These are phyloP conservation scores for Cercospora sp. DNA, from an alignment of 2,329 filamentous ascomycete species.

Conservation along the genomic window DNA sequence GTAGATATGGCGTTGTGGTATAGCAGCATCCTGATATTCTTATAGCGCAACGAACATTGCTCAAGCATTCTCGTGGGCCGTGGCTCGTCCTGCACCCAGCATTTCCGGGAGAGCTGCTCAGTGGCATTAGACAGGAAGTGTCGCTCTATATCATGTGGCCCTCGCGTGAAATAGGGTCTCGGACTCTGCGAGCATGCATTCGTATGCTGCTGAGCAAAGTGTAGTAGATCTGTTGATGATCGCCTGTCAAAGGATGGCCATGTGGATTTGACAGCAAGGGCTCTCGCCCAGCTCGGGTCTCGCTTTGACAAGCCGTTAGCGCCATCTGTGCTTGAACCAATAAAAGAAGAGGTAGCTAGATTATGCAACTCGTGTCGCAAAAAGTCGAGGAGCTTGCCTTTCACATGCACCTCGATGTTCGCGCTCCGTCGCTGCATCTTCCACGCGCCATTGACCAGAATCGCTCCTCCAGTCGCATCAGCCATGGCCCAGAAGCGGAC, in stretches of 20 bases:
- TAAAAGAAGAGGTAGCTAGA: not conserved
- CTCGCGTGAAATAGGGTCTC: not conserved
- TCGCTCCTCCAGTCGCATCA: not conserved
- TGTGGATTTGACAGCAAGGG: constrained; percentile 7
- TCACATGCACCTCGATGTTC: constrained; percentile 13
- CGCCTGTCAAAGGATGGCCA: not conserved
- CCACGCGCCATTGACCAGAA: not conserved
- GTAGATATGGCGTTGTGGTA: not conserved
- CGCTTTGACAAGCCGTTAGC: constrained; percentile 10
- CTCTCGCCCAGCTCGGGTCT: constrained; percentile 6
- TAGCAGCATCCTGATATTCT: not conserved
- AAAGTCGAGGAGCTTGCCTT: constrained; percentile 2
- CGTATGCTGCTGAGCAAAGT: not conserved
- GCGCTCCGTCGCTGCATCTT: constrained; percentile 16
- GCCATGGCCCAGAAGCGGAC: constrained; percentile 40
- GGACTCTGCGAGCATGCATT: not conserved
- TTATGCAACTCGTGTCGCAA: not conserved
- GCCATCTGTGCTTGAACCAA: not conserved
- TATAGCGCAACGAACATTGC: not conserved
- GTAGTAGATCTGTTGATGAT: not conserved
- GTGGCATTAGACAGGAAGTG: not conserved
- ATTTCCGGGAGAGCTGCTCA: not conserved
- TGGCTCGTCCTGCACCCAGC: not conserved
- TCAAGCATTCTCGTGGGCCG: not conserved
- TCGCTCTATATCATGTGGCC: not conserved